Base-by-base conservation (phyloP, 31 red algal genomes). In the Odonthalia washingtoniensis region DNA sequence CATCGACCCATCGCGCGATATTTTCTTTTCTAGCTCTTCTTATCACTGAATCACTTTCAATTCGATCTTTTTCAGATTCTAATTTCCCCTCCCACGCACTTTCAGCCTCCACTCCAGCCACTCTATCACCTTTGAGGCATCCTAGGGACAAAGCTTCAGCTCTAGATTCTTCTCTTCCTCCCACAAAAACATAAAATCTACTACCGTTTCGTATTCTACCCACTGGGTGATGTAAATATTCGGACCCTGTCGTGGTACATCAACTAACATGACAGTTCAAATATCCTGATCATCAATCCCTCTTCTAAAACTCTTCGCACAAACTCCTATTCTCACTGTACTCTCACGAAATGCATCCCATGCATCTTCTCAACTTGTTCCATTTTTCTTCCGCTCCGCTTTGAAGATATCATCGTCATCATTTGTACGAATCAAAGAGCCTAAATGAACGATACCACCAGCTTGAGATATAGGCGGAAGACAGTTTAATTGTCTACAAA, bases 181-280 rank as follows among this genome's bases (percentile, higher is more conserved):
- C 66, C 0, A 93, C 84, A 42, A 93, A 57, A 1, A 93, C 84
- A 18, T 70, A 75, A 21, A 72, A 83, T 43, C 77, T 39, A 1
- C 91, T 84, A 14, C 46, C 60, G 21, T 77, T 83, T 39, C 94
- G 90, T 21, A 96, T 77, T 21, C 94, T 70, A 37, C 94, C 94
- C 2, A 96, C 79, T 28, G n/a, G n/a, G n/a, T 89, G 89, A 77
- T 96, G 94, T 73, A 96, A 46, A 77, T 96, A 96, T 81, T 92
- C 90, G 1, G 67, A 42, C 21, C 85, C 82, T 2, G 80, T 91
- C 53, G 74, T 65, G 94, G 94, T 33, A 96, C 86, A 57, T 96
- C 94, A 3, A 83, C 40, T 40, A 96, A 43, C 6, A 96, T 72
- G 38, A 96, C 90, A 3, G 41, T 70, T 26, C 77, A 27, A 34